These are phyloP conservation scores for Penicillium crustosum DNA, from an alignment of 2,329 filamentous ascomycete genomes.

Conservation along the genomic window DNA sequence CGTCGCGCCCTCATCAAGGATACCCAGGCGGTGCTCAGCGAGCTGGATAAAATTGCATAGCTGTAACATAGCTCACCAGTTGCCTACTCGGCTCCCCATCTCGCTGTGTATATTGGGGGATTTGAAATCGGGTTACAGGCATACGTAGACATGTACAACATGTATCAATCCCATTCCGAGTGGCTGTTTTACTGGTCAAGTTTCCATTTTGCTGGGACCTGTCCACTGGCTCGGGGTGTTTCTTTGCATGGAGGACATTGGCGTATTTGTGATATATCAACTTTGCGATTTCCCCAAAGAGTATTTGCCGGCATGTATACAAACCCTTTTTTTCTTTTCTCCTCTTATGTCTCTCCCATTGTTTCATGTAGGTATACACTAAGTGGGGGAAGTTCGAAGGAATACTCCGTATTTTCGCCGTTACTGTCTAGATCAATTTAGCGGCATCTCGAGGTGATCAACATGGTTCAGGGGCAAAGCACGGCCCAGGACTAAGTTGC, in stretches of 20 bases:
- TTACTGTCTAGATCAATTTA: conserved; percentile 1
- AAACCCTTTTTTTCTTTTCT: not conserved
- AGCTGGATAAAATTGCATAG: conserved; percentile 37
- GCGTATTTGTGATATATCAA: conserved; percentile 8
- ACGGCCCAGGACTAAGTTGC: conserved; percentile 1
- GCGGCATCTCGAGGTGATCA: conserved; percentile 7
- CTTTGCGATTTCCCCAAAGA: conserved; percentile 4
- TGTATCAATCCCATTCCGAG: not conserved
- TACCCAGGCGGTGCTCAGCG: conserved; percentile 40
- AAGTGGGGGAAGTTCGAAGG: not conserved
- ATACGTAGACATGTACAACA: not conserved
- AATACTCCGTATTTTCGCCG: not conserved
- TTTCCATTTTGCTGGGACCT: conserved; percentile 1
- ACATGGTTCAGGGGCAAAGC: conserved; percentile 12
- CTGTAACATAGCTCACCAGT: conserved; percentile 6
- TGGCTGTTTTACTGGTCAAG: not conserved
- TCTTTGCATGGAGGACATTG: conserved; percentile 8
- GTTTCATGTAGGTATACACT: not conserved
- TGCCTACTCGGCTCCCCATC: not conserved
- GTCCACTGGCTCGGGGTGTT: not conserved
- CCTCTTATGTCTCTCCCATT: not conserved
- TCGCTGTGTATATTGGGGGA: conserved; percentile 6
- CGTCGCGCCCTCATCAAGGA: conserved; percentile 45
- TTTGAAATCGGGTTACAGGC: not conserved
- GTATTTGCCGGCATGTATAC: conserved; percentile 3